Evolutionary conservation across 176 grass and related monocot species (phyloP).

Genomic region (Ensete glaucum): DNA sequence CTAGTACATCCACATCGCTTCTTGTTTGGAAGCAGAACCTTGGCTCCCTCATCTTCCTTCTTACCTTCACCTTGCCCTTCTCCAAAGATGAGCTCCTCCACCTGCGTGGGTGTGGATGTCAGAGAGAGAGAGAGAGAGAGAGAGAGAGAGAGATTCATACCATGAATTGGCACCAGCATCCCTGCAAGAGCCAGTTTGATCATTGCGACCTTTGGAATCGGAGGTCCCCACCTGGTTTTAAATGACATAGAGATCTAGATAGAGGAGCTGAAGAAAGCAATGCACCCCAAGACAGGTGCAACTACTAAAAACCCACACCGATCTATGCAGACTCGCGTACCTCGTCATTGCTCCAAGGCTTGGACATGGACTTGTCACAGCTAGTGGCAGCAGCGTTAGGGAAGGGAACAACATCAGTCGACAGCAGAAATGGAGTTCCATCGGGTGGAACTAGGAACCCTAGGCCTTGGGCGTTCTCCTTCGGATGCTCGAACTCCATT

Average conservation of each 20-base stretch:
- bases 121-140: too few species aligned
- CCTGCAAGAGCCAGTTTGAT: slow-evolving; percentile 11
- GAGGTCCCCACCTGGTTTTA: slow-evolving; percentile 3
- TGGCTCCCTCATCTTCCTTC: slow-evolving; percentile 94
- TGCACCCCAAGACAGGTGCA: too few species aligned
- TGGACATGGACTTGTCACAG: neutral
- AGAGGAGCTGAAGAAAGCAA: neutral
- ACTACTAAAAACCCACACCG: too few species aligned
- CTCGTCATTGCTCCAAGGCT: slow-evolving; percentile 1
- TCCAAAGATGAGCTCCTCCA: slow-evolving; percentile 51
- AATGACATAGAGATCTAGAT: neutral
- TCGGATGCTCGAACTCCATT: slow-evolving; percentile 9
- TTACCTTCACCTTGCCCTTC: slow-evolving; percentile 78
- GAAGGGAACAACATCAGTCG: neutral
- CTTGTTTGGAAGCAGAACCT: slow-evolving; percentile 98
- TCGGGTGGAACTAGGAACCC: neutral
- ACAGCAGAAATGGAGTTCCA: neutral
- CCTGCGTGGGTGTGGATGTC: slow-evolving; percentile 23
- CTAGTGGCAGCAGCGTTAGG: neutral
- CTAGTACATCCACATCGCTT: slow-evolving; percentile 86
- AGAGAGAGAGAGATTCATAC: neutral
- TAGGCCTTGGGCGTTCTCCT: neutral
- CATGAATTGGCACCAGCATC: slow-evolving; percentile 19
- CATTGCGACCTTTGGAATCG: slow-evolving; percentile 9
- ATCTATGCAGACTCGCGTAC: neutral